Base-by-base conservation (phyloP, 768 basidiomycete genomes). In the Kwoniella newhampshirensis region DNA sequence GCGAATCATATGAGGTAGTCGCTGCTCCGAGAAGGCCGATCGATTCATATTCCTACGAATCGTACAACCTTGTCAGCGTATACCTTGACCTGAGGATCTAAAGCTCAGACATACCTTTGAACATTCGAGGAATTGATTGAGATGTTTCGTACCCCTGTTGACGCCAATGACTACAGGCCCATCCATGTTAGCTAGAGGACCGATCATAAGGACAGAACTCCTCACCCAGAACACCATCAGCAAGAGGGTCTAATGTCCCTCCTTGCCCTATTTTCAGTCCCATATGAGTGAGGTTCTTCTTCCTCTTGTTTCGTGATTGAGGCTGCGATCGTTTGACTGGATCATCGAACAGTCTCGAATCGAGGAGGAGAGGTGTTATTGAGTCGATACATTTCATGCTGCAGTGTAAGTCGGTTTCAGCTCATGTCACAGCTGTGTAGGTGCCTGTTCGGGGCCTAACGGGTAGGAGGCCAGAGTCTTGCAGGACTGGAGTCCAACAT, bases 201-300 rank as follows among this genome's bases (percentile, higher is more conserved):
- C 26, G 9, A 12, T n/a, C n/a, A 36, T 12, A 63, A 2, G 20
- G 21, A 25, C 2, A 15, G 49, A 27, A 65, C 81, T n/a, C n/a
- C n/a, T 64, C 72, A 92, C 92, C 90, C 62, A 97, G 79, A 15
- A 96, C 91, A 41, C 94, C 94, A 75, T 96, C 91, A 4, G 96
- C 96, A 32, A 98, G 81, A 15, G 96, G 96, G 79, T 99, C 96
- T 47, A 99, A 80, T 3, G 96, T 99, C 3, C 96, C 82, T 28
- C 75, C 81, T 73, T 83, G 82, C 23, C 78, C 77, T 68, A 81
- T 81, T 60, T 80, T 81, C 15, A 83, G 68, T 56, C 84, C 84
- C 28, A 83, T 79, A 53, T 83, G 82, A 30, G 82, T 70, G 23
- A 67, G 80, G 42, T 87, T 85, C 48, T 70, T 64, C 51, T 64